A percentile compares a stretch with the other conserved stretches of the same genome.
phyloP scores from a whole-genome alignment of 2,329 filamentous ascomycete genomes.

The Fusarium hainanense region DNA sequence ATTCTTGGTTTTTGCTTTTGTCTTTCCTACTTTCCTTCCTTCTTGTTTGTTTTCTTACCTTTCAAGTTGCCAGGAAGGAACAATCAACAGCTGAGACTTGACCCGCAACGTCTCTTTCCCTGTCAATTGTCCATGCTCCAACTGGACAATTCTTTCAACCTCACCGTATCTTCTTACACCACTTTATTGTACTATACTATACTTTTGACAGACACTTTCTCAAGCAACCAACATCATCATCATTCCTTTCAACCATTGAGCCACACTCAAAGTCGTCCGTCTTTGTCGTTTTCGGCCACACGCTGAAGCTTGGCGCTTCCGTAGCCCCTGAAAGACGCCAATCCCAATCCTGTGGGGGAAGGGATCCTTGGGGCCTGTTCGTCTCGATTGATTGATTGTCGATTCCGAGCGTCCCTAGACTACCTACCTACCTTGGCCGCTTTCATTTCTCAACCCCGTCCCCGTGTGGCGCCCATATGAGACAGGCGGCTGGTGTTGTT shows the following conservation, averaged over 20 bases:
- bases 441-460: constrained; percentile 42
- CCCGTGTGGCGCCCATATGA: constrained; percentile 45
- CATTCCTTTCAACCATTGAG: constrained; percentile 20
- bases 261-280: constrained; percentile 21
- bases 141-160: constrained; percentile 13
- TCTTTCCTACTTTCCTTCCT: constrained; percentile 2
- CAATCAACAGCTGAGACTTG: constrained; percentile 5
- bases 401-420: background rate
- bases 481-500: constrained; percentile 44
- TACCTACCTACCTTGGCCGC: constrained; percentile 18
- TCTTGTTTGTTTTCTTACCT: constrained; percentile 11
- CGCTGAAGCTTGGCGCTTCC: constrained; percentile 42
- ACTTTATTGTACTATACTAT: background rate
- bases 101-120: constrained; percentile 16
- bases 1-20: constrained; percentile 15
- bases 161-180: constrained; percentile 20
- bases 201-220: background rate
- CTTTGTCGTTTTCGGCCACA: constrained; percentile 36
- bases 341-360: constrained; percentile 47
- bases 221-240: constrained; percentile 12
- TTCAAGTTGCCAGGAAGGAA: constrained; percentile 10
- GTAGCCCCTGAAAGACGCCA: constrained; percentile 43
- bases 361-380: constrained; percentile 38
- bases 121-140: background rate
- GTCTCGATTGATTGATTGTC: constrained; percentile 4